Evolutionary conservation across 177 flowering plant species (phyloP).

Genomic region (Tripterygium wilfordii): DNA sequence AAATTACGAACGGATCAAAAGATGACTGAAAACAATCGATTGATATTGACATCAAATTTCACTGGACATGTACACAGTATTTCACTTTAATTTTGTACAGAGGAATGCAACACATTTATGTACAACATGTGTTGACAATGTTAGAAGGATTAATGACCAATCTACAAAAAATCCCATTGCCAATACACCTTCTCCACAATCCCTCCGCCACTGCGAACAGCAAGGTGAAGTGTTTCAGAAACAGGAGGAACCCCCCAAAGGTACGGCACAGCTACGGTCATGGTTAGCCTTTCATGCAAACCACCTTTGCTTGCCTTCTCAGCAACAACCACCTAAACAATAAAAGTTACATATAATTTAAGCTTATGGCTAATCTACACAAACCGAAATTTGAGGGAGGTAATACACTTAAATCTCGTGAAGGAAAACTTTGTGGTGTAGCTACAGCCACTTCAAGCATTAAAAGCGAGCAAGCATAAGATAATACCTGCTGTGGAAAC

Average conservation of each 20-base stretch:
- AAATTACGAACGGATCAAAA: no score
- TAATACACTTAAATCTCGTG: no score
- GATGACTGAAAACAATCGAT: no score
- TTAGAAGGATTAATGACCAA: slow-evolving; percentile 8
- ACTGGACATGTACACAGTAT: slow-evolving; percentile 4
- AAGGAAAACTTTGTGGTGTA: no score
- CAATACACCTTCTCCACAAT: slow-evolving; percentile 88
- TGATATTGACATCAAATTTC: no score
- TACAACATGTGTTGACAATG: slow-evolving; percentile 29
- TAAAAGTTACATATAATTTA: no score
- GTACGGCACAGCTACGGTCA: slow-evolving; percentile 95
- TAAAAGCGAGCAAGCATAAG: no score
- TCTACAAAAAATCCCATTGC: slow-evolving; percentile 91
- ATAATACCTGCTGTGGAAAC: no score
- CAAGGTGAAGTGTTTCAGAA: slow-evolving; percentile 85
- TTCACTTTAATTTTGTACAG: slow-evolving; percentile 19
- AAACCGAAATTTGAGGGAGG: no score
- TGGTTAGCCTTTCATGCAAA: slow-evolving; percentile 83
- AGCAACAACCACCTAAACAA: slow-evolving; percentile 75
- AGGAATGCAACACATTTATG: slow-evolving; percentile 23
- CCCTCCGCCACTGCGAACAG: slow-evolving; percentile 92
- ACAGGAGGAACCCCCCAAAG: slow-evolving; percentile 99
- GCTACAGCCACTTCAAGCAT: no score
- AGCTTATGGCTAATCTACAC: no score
- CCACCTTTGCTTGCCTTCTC: slow-evolving; percentile 81